phyloP scores from a whole-genome alignment of 176 grass and related monocot species.

The Ampelocalamus luodianensis region DNA sequence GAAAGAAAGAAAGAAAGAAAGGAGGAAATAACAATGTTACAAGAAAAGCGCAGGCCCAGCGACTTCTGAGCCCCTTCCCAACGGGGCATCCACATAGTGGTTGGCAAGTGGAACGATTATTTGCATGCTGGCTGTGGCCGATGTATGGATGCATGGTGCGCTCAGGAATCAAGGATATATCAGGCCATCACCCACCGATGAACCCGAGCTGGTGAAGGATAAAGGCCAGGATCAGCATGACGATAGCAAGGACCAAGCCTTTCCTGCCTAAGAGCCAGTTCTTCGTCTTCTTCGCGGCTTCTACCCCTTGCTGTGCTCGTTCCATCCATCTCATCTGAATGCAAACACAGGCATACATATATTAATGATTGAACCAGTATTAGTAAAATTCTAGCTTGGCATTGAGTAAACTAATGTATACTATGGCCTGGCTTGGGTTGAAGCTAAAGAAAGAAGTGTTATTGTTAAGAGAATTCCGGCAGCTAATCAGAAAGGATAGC shows the following conservation, averaged over 20 bases:
- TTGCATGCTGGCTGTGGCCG: slow-evolving; percentile 7
- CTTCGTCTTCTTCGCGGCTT: slow-evolving; percentile 80
- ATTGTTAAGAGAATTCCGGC: neutral
- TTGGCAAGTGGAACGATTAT: slow-evolving; percentile 39
- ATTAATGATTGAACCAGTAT: neutral
- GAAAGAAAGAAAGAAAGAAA: no score
- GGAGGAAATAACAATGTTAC: slow-evolving; percentile 14
- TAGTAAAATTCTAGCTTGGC: neutral
- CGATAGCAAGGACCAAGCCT: slow-evolving; percentile 79
- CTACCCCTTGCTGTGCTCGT: slow-evolving; percentile 72
- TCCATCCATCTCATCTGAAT: slow-evolving; percentile 90
- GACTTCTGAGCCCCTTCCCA: slow-evolving; percentile 6
- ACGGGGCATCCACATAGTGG: neutral
- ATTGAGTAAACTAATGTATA: neutral
- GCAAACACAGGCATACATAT: slow-evolving; percentile 19
- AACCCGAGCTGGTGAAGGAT: slow-evolving; percentile 82
- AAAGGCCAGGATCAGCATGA: slow-evolving; percentile 88
- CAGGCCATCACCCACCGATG: slow-evolving; percentile 64
- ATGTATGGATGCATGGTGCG: neutral
- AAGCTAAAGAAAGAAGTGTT: neutral
- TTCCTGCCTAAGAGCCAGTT: slow-evolving; percentile 84
- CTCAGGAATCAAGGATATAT: neutral
- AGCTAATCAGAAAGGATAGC: slow-evolving; percentile 10
- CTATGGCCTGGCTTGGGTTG: neutral
- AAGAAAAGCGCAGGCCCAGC: slow-evolving; percentile 21